These are phyloP conservation scores for Pythium catenulatum DNA, from an alignment of 352 stramenopile genomes.

Conservation along the genomic window DNA sequence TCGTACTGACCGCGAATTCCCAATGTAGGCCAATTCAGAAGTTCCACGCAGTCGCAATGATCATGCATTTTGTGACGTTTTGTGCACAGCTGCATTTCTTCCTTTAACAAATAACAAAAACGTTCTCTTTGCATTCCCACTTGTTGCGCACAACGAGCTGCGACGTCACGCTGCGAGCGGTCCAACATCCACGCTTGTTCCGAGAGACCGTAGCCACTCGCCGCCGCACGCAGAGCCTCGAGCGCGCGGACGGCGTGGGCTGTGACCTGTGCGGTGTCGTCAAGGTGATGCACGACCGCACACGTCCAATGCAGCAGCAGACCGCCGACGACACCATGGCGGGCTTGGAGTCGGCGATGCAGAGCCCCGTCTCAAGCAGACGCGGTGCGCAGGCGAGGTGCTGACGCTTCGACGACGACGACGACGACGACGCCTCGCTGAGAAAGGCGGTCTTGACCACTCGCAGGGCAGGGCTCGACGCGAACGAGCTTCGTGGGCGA, in stretches of 20 bases:
- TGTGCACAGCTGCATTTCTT: too few species aligned
- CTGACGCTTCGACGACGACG: neutral
- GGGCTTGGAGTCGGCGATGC: conserved; percentile 30
- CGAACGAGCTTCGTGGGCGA: conserved; percentile 78
- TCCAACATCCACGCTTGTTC: too few species aligned
- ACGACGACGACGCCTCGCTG: neutral
- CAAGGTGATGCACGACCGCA: conserved; percentile 53
- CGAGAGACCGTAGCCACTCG: too few species aligned
- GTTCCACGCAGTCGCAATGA: too few species aligned
- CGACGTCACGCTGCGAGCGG: too few species aligned
- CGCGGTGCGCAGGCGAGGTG: conserved; percentile 12
- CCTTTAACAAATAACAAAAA: too few species aligned
- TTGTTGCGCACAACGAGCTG: too few species aligned
- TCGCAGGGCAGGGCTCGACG: conserved; percentile 70
- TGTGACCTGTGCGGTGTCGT: conserved; percentile 3
- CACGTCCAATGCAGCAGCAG: conserved; percentile 76
- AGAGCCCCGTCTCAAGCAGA: conserved; percentile 71
- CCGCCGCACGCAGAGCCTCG: conserved; percentile 38
- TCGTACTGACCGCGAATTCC: too few species aligned
- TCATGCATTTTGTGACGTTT: too few species aligned
- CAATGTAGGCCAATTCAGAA: too few species aligned
- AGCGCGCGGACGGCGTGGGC: conserved; percentile 52
- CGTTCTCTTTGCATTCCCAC: too few species aligned
- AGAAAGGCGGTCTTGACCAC: conserved; percentile 70
- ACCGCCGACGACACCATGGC: conserved; percentile 44